Evolutionary conservation across 345 rosid genomes (phyloP).

Genomic region (Aquilaria malaccensis): DNA sequence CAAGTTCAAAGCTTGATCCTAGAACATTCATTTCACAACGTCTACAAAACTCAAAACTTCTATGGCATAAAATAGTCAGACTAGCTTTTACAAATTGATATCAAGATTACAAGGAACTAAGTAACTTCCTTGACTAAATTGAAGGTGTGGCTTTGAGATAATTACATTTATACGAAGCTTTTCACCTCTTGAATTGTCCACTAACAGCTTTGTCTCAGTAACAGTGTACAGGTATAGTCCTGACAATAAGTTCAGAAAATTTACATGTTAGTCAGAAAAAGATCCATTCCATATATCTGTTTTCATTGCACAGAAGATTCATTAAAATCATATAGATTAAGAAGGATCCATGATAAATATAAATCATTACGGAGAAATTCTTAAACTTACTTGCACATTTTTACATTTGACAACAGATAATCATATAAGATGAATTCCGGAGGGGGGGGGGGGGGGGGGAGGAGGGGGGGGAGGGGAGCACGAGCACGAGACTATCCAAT

Average conservation of each 20-base stretch:
- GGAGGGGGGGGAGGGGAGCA: too few species aligned
- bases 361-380: too few species aligned
- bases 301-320: too few species aligned
- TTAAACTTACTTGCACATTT: too few species aligned
- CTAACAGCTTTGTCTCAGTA: constrained; percentile 53
- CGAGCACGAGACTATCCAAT: too few species aligned
- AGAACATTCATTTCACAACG: not conserved
- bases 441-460: too few species aligned
- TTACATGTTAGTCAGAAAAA: too few species aligned
- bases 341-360: too few species aligned
- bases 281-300: too few species aligned
- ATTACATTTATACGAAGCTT: constrained; percentile 51
- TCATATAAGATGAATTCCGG: too few species aligned
- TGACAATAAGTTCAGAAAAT: constrained; percentile 16
- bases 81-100: constrained; percentile 1
- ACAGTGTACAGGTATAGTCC: constrained; percentile 50
- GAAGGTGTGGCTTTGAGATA: not conserved
- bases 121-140: not conserved
- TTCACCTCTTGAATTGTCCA: constrained; percentile 71
- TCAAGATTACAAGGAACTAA: constrained; percentile 1
- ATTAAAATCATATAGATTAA: too few species aligned
- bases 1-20: not conserved
- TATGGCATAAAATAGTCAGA: not conserved
- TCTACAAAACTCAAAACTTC: not conserved
- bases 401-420: too few species aligned